phyloP scores from a whole-genome alignment of 768 basidiomycete genomes.

The Lactarius tabidus region DNA sequence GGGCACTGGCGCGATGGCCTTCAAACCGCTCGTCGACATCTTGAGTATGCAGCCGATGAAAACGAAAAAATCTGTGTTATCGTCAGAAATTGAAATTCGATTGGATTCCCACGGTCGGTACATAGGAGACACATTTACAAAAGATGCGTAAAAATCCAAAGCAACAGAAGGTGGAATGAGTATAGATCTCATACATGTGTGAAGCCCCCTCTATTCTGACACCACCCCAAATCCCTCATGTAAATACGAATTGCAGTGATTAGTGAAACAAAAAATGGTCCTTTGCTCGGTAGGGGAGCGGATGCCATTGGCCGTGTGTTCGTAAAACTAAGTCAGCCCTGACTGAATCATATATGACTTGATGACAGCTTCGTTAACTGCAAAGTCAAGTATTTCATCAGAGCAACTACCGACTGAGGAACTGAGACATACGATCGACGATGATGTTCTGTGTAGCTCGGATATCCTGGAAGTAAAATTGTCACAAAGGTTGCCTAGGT shows the following conservation, averaged over 20 bases:
- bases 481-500: background rate
- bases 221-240: background rate
- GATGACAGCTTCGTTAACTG: slow-evolving; percentile 65
- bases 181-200: slow-evolving; percentile 14
- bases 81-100: background rate
- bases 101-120: slow-evolving; percentile 17
- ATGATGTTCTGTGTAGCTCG: slow-evolving; percentile 42
- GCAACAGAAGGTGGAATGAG: slow-evolving; percentile 7
- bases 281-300: slow-evolving; percentile 1
- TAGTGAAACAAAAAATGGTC: background rate
- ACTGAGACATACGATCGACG: slow-evolving; percentile 45
- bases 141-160: slow-evolving; percentile 9
- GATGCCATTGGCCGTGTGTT: background rate
- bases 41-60: slow-evolving; percentile 9
- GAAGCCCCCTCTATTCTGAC: background rate
- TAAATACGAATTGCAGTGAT: background rate
- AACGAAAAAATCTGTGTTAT: background rate
- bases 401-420: background rate
- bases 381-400: background rate
- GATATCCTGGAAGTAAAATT: slow-evolving; percentile 11
- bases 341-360: slow-evolving; percentile 59
- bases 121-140: slow-evolving; percentile 2
- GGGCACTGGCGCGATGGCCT: slow-evolving; percentile 98
- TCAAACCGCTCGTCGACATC: slow-evolving; percentile 86
- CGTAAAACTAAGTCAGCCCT: slow-evolving; percentile 5